Base-by-base conservation (phyloP, 2,329 filamentous ascomycete genomes). In the Pseudodiploospora longispora region DNA sequence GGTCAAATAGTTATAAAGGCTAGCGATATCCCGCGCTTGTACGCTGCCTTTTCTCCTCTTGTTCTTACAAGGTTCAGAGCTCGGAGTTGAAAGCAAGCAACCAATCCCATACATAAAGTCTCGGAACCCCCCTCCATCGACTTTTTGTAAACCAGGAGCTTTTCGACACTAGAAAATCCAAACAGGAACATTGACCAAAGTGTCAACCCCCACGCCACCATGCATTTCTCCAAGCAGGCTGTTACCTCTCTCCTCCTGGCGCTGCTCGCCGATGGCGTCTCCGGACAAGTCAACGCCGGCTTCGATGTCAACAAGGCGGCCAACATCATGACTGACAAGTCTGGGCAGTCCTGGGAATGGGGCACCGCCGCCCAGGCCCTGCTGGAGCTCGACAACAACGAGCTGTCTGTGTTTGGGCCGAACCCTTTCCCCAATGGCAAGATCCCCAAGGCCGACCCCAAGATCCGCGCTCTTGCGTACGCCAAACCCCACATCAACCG, bases 281-380 rank as follows among this genome's bases (percentile, higher is more conserved):
- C 19, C 19, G 19, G 19, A 19, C 19, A 19, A 19, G 41, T 49
- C 41, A 29, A 47, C 19, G 47, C 47, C 10, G 47, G 47, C 30
- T 49, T 49, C 38, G 39, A 49, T 38, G 44, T 38, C 41, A 30
- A 43, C 19, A 44, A 29, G 3, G 45, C 45, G 4, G 45, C 48
- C 38, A 29, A 43, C 29, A 46, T 50, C 12, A 48, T 48, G 46
- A 30, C 39, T 1, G 32, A 42, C 6, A 47, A 40, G 6, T 27
- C 46, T 10, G 27, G 28, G 7, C 43, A 50, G 27, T 50, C 48
- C 6, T 50, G 48, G 48, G 48, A 50, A 50, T 50, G 48, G 48
- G 48, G 48, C 19, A 50, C 48, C 31, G 37, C 48, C 6, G 48
- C 48, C 5, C 36, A 50, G 36, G 48, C 48, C 10, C 42, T 50